Percentiles rank a stretch among this genome's conserved stretches.
Conservation (phyloP, 129 eudicot species). For the Centaurea solstitialis region DNA sequence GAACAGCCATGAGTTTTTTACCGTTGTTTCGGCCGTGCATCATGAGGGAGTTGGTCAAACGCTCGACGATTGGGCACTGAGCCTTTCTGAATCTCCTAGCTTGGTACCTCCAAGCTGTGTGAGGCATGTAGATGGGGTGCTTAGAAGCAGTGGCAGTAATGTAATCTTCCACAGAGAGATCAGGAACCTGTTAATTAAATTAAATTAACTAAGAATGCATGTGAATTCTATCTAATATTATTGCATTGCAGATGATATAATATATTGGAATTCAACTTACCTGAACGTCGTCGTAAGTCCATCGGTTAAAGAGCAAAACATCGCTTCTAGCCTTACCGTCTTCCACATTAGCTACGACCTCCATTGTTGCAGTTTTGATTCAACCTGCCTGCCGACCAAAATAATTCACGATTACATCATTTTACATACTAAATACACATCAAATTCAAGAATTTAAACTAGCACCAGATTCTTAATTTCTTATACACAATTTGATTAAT, state of each 20-base stretch:
- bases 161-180: constrained; percentile 73
- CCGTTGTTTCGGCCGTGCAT: no score
- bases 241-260: no score
- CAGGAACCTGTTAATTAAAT: constrained; percentile 64
- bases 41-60: no score
- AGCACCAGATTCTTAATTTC: no score
- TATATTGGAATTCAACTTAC: no score
- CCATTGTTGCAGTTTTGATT: constrained; percentile 21
- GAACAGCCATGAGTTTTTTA: constrained; percentile 73
- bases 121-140: constrained; percentile 65
- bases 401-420: not conserved
- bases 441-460: not conserved
- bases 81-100: no score
- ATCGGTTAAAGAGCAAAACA: constrained; percentile 49
- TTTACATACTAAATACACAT: not conserved
- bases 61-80: no score
- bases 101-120: constrained; percentile 78
- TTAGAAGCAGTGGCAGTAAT: constrained; percentile 54
- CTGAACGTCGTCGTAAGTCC: constrained; percentile 52
- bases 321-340: constrained; percentile 27
- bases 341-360: constrained; percentile 24
- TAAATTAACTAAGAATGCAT: no score
- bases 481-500: not conserved
- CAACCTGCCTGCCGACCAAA: constrained; percentile 7
- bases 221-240: no score